Percentiles rank a stretch among this genome's conserved stretches.
Evolutionary conservation across 768 basidiomycete genomes (phyloP).

Genomic region (Myochromella boudieri): DNA sequence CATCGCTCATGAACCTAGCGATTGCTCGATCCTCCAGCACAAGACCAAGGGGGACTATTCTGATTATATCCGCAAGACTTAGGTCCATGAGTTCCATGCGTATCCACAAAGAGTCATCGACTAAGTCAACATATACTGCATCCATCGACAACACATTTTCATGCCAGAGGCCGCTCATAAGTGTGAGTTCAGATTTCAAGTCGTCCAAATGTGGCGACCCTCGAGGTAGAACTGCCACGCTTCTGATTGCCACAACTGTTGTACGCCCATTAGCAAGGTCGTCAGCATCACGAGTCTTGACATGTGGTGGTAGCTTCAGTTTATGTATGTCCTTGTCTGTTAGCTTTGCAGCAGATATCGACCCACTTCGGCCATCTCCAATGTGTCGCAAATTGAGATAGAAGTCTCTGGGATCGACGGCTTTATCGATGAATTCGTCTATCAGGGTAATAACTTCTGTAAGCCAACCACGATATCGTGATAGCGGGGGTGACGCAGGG

Average conservation of each 20-base stretch:
- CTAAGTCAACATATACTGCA: conserved; percentile 65
- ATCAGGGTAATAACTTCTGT: conserved; percentile 57
- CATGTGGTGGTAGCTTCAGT: conserved; percentile 37
- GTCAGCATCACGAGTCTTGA: conserved; percentile 37
- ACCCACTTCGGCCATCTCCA: conserved; percentile 81
- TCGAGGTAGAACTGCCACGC: conserved; percentile 56
- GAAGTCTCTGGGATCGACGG: conserved; percentile 58
- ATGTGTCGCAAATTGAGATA: conserved; percentile 75
- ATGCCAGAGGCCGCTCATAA: conserved; percentile 59
- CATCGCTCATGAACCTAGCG: conserved; percentile 75
- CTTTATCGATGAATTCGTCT: conserved; percentile 62
- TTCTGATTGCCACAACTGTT: conserved; percentile 75
- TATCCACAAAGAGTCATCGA: conserved; percentile 75
- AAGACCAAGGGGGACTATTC: conserved; percentile 59
- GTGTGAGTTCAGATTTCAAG: conserved; percentile 55
- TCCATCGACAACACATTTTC: conserved; percentile 68
- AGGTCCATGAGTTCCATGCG: conserved; percentile 90
- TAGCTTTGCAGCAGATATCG: conserved; percentile 52
- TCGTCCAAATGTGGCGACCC: conserved; percentile 67
- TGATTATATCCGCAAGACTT: conserved; percentile 80
- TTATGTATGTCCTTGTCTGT: conserved; percentile 28
- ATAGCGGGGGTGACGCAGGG: conserved; percentile 38
- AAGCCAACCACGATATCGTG: conserved; percentile 63
- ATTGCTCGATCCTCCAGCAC: conserved; percentile 67
- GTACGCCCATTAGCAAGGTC: conserved; percentile 30